Evolutionary conservation across 139 green algal species (phyloP).

Genomic region (Nannochloris sp.): DNA sequence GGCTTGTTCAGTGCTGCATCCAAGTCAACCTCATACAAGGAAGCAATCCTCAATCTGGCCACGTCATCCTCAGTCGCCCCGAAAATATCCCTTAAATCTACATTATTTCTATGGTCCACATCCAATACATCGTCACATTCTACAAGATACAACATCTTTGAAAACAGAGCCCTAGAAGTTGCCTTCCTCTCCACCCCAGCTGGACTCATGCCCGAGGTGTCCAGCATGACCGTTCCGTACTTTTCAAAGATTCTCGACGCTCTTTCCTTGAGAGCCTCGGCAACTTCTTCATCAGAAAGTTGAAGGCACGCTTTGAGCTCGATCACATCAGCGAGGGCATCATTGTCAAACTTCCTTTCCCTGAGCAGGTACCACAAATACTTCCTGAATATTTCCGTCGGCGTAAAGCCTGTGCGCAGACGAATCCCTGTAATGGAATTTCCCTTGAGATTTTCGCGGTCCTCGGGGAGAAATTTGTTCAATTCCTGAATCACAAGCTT

Average conservation of each 20-base stretch:
- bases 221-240: constrained; percentile 77
- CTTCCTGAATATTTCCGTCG: constrained; percentile 88
- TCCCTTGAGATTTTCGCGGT: constrained; percentile 43
- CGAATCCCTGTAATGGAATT: constrained; percentile 25
- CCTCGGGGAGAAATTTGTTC: constrained; percentile 58
- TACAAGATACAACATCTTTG: constrained; percentile 88
- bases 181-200: constrained; percentile 77
- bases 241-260: constrained; percentile 78
- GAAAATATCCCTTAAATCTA: constrained; percentile 66
- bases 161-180: constrained; percentile 69
- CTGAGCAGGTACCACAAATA: constrained; percentile 93
- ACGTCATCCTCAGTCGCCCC: constrained; percentile 59
- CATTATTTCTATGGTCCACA: constrained; percentile 25
- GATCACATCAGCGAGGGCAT: constrained; percentile 81
- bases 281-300: constrained; percentile 33
- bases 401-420: constrained; percentile 52
- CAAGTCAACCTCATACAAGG: constrained; percentile 15
- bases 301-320: constrained; percentile 59
- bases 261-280: constrained; percentile 72
- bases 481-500: constrained; percentile 63
- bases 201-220: constrained; percentile 55
- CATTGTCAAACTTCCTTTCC: constrained; percentile 82
- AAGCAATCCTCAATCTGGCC: constrained; percentile 13
- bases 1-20: constrained; percentile 5
- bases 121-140: constrained; percentile 64